phyloP scores from a whole-genome alignment of 257 asterid genomes.

The Mentha longifolia region DNA sequence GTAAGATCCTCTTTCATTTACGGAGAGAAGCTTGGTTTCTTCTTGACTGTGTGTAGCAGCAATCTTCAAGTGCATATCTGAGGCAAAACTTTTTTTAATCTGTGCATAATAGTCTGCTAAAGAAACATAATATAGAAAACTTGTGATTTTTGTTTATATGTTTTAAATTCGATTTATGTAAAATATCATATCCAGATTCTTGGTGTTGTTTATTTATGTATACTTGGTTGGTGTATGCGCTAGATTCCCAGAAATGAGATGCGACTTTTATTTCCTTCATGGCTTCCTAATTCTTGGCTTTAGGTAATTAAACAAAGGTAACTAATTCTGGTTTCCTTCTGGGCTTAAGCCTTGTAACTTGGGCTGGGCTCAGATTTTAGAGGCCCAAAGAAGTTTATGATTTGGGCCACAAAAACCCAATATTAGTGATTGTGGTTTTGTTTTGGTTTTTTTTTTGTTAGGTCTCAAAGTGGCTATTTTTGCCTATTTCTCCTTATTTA shows the following conservation, averaged over 20 bases:
- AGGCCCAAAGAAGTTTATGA: too few species aligned
- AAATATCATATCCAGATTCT: neutral
- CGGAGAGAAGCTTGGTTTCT: neutral
- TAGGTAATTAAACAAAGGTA: neutral
- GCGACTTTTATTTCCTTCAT: neutral
- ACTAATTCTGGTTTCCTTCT: too few species aligned
- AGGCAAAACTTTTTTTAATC: neutral
- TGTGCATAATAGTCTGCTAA: neutral
- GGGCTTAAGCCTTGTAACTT: too few species aligned
- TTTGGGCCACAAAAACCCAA: too few species aligned
- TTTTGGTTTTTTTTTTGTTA: too few species aligned
- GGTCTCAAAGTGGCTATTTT: too few species aligned
- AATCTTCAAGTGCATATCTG: neutral
- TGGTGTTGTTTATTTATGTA: neutral
- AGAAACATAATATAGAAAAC: neutral
- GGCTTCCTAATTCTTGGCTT: neutral
- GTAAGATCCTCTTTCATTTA: neutral
- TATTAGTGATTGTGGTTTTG: too few species aligned
- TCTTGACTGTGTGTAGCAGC: neutral
- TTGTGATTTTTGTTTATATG: neutral
- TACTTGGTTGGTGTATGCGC: neutral
- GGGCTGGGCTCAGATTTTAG: too few species aligned
- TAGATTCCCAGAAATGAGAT: neutral
- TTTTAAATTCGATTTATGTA: neutral
- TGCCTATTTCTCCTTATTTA: too few species aligned